A percentile compares a stretch with the other conserved stretches of the same genome.
Evolutionary conservation across 306 rosid species (phyloP).

Genomic region (Ziziphus jujuba): DNA sequence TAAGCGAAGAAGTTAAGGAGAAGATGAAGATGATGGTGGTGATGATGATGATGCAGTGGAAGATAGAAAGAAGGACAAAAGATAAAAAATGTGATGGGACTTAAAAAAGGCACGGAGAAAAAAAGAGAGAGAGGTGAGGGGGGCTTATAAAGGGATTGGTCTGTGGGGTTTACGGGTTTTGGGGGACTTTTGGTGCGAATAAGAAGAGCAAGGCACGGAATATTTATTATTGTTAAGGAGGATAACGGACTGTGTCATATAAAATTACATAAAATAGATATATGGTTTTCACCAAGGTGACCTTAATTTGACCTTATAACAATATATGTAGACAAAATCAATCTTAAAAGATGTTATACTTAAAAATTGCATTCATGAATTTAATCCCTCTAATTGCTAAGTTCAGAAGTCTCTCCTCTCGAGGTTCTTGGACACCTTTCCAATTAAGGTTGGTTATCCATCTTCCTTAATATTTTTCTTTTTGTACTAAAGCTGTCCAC

Average conservation of each 20-base stretch:
- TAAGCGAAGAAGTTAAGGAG: conserved; percentile 9
- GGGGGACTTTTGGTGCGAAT: conserved; percentile 7
- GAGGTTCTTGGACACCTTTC: conserved; percentile 27
- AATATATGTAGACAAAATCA: conserved; percentile 26
- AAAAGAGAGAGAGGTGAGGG: not conserved
- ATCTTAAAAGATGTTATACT: conserved; percentile 51
- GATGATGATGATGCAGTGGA: not conserved
- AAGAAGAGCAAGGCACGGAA: conserved; percentile 46
- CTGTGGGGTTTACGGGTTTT: conserved; percentile 50
- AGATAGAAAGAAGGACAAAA: not conserved
- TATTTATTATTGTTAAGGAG: not conserved
- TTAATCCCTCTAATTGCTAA: conserved; percentile 24
- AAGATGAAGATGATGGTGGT: conserved; percentile 12
- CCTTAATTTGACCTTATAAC: conserved; percentile 31
- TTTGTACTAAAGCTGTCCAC: too few relatives aligned
- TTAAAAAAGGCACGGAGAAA: conserved; percentile 27
- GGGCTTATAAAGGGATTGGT: conserved; percentile 33
- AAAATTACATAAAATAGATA: too few relatives aligned
- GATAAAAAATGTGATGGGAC: conserved; percentile 22
- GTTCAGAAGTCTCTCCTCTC: conserved; percentile 16
- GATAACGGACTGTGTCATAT: not conserved
- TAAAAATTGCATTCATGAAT: conserved; percentile 25
- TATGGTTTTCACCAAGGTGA: conserved; percentile 51
- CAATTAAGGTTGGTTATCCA: too few relatives aligned
- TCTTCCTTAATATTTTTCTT: too few relatives aligned